Percentiles rank a stretch among this genome's conserved stretches.
These are phyloP conservation scores for Ampelomyces quisqualis DNA, from an alignment of 2,329 filamentous ascomycete genomes.

Conservation along the genomic window DNA sequence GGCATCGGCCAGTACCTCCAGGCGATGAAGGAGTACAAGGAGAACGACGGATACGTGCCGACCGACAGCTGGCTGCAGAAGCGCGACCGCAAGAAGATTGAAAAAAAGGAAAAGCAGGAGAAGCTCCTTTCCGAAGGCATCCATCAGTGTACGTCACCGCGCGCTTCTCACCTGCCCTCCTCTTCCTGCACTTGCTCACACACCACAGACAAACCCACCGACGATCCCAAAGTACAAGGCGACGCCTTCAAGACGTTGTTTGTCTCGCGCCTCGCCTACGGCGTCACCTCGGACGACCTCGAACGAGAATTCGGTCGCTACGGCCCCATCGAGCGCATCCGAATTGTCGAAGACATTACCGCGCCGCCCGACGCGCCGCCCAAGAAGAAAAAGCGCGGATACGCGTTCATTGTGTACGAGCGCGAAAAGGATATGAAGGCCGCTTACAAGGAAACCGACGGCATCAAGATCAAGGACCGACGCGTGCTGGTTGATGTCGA, in stretches of 20 bases:
- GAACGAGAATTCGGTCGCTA: slow-evolving; percentile 92
- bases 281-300: slow-evolving; percentile 83
- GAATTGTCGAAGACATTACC: slow-evolving; percentile 78
- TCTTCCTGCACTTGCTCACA: slow-evolving; percentile 14
- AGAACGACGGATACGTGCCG: slow-evolving; percentile 72
- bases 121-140: slow-evolving; percentile 64
- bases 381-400: slow-evolving; percentile 75
- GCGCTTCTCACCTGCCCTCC: background rate
- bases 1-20: slow-evolving; percentile 75
- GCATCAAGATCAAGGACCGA: slow-evolving; percentile 88
- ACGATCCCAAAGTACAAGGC: slow-evolving; percentile 86
- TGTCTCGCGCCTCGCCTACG: slow-evolving; percentile 85
- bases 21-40: slow-evolving; percentile 73
- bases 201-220: slow-evolving; percentile 69
- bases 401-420: slow-evolving; percentile 96
- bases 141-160: slow-evolving; percentile 58
- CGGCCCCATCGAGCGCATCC: slow-evolving; percentile 91
- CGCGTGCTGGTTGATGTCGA: slow-evolving; percentile 94
- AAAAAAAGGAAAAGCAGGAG: slow-evolving; percentile 72
- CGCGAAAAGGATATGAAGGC: slow-evolving; percentile 99
- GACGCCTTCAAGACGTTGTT: slow-evolving; percentile 96
- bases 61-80: slow-evolving; percentile 92
- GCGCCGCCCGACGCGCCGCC: slow-evolving; percentile 61
- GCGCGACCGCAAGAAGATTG: slow-evolving; percentile 77
- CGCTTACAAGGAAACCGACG: slow-evolving; percentile 85